These are phyloP conservation scores for Tricholoma hemisulphureum DNA, from an alignment of 768 basidiomycete species.

Conservation along the genomic window DNA sequence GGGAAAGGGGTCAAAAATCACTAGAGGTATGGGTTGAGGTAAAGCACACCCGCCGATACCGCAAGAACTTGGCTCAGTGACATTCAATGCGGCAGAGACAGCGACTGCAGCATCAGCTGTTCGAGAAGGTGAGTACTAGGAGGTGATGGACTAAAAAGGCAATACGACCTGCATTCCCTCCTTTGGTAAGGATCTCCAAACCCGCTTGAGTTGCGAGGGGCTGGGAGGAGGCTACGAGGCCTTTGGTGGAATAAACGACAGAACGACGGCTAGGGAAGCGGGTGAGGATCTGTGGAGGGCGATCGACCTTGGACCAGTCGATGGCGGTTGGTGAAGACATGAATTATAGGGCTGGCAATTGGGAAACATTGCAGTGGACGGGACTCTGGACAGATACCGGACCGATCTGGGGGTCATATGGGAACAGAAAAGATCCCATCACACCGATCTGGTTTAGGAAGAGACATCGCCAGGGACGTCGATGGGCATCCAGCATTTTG, in stretches of 20 bases:
- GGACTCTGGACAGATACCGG: not conserved
- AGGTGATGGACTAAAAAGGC: not conserved
- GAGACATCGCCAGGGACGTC: no score
- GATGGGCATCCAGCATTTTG: no score
- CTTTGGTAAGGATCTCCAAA: conserved; percentile 84
- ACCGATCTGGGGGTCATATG: no score
- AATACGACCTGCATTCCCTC: conserved; percentile 86
- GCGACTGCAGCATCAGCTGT: conserved; percentile 94
- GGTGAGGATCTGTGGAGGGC: conserved; percentile 61
- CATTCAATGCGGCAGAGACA: conserved; percentile 86
- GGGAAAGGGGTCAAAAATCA: conserved; percentile 3
- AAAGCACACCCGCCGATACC: conserved; percentile 83
- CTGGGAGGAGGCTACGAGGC: conserved; percentile 86
- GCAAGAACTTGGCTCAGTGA: conserved; percentile 84
- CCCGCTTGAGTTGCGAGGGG: conserved; percentile 91
- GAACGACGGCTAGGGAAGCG: conserved; percentile 84
- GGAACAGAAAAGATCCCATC: no score
- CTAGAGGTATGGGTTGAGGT: conserved; percentile 10
- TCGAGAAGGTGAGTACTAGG: not conserved
- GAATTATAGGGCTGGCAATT: not conserved
- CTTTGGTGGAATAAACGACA: conserved; percentile 83
- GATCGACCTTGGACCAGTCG: conserved; percentile 62
- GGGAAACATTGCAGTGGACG: not conserved
- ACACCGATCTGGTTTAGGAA: no score
- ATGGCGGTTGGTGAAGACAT: conserved; percentile 39